phyloP scores from a whole-genome alignment of 768 basidiomycete species.

The Porphyrellus cyaneotinctus region DNA sequence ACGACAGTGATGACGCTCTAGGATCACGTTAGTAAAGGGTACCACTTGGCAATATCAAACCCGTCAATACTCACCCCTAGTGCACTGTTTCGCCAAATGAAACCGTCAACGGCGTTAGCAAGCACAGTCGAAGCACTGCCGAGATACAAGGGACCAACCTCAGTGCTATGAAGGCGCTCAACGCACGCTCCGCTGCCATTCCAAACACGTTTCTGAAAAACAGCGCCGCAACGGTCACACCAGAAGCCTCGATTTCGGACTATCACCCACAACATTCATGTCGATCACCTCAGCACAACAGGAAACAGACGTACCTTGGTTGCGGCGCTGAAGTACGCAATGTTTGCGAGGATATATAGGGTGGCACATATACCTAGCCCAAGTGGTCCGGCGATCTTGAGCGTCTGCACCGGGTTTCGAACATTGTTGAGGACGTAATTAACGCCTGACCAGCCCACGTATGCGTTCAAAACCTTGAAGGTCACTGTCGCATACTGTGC shows the following conservation, averaged over 20 bases:
- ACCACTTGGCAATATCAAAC: not conserved
- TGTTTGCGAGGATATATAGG: conserved; percentile 53
- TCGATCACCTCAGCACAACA: not conserved
- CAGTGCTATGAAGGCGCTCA: conserved; percentile 52
- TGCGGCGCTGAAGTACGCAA: conserved; percentile 49
- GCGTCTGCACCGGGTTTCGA: conserved; percentile 53
- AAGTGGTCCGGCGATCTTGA: conserved; percentile 58
- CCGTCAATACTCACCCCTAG: conserved; percentile 26
- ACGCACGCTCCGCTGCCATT: conserved; percentile 43
- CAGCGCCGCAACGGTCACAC: conserved; percentile 53
- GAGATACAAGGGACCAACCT: conserved; percentile 34
- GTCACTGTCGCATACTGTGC: conserved; percentile 57
- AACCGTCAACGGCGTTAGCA: not conserved
- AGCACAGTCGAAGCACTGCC: not conserved
- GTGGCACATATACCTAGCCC: conserved; percentile 49
- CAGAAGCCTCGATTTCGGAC: conserved; percentile 43
- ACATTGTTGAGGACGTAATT: conserved; percentile 48
- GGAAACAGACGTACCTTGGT: conserved; percentile 11
- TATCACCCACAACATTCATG: conserved; percentile 9
- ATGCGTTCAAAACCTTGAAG: conserved; percentile 52
- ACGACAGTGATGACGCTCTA: conserved; percentile 32
- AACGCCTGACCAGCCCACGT: conserved; percentile 51
- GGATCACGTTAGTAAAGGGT: not conserved
- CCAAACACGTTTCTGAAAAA: conserved; percentile 63
- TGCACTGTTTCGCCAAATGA: conserved; percentile 23